Evolutionary conservation across 1,284 basidiomycete species (phyloP).

Genomic region (Ustilago crameri): DNA sequence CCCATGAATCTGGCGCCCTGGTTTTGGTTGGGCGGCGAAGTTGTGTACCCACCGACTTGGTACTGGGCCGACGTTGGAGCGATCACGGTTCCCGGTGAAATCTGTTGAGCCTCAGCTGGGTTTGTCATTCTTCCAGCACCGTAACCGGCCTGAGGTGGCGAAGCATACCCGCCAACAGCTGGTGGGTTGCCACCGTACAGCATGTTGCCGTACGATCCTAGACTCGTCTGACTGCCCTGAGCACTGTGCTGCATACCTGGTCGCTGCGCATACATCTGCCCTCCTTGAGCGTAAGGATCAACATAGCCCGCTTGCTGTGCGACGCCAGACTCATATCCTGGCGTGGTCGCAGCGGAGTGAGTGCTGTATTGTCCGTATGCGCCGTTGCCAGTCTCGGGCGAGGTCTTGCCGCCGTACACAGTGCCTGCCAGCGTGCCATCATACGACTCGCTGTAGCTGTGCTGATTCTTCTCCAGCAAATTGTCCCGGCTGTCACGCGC

Average conservation of each 20-base stretch:
- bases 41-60: conserved; percentile 19
- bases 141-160: conserved; percentile 20
- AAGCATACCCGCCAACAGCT: conserved; percentile 10
- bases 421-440: conserved; percentile 43
- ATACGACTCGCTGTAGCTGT: conserved; percentile 46
- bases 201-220: conserved; percentile 49
- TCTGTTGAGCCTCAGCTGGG: conserved; percentile 29
- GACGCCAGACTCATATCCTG: conserved; percentile 18
- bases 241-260: conserved; percentile 31
- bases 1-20: conserved; percentile 31
- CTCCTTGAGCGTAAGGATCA: conserved; percentile 31
- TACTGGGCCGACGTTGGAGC: conserved; percentile 22
- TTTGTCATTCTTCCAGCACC: conserved; percentile 11
- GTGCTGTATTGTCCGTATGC: conserved; percentile 22
- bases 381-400: conserved; percentile 29
- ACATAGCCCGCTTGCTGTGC: conserved; percentile 30
- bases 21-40: conserved; percentile 25
- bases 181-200: conserved; percentile 26
- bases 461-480: conserved; percentile 53
- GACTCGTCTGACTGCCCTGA: conserved; percentile 40
- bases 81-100: conserved; percentile 40
- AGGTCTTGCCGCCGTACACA: conserved; percentile 34
- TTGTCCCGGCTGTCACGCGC: conserved; percentile 58
- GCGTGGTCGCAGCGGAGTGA: conserved; percentile 22
- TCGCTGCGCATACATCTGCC: conserved; percentile 20